Evolutionary conservation across 176 grass and related monocot species (phyloP).

Genomic region (Avena insularis): DNA sequence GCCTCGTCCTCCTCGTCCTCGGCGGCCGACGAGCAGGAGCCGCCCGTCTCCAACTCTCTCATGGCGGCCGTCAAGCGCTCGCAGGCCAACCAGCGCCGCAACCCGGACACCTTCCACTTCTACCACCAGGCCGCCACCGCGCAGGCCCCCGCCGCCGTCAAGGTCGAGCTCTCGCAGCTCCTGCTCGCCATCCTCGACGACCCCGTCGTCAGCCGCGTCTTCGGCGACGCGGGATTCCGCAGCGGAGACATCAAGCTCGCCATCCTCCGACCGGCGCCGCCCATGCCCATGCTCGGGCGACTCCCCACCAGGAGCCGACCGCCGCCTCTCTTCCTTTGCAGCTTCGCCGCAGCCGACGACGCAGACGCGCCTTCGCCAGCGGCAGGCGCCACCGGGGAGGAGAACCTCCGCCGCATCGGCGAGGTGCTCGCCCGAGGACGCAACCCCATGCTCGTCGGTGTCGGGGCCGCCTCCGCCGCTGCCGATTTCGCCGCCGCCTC

Average conservation of each 20-base stretch:
- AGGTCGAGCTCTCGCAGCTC: slow-evolving; percentile 85
- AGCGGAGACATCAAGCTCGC: slow-evolving; percentile 90
- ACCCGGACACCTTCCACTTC: slow-evolving; percentile 79
- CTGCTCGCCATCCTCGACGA: slow-evolving; percentile 87
- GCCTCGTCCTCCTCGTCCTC: neutral
- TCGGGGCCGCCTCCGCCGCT: slow-evolving; percentile 67
- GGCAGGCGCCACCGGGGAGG: slow-evolving; percentile 42
- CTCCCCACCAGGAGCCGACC: slow-evolving; percentile 51
- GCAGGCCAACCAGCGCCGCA: slow-evolving; percentile 81
- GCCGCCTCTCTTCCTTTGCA: slow-evolving; percentile 86
- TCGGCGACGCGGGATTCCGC: slow-evolving; percentile 77
- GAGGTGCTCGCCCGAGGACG: slow-evolving; percentile 68
- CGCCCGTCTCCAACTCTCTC: slow-evolving; percentile 82
- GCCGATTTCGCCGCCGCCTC: slow-evolving; percentile 56
- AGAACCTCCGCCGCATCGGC: slow-evolving; percentile 62
- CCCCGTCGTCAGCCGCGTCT: slow-evolving; percentile 90
- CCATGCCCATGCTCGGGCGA: slow-evolving; percentile 48
- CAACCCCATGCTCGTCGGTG: slow-evolving; percentile 92
- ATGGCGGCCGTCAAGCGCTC: slow-evolving; percentile 94
- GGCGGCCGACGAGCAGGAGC: slow-evolving; percentile 10
- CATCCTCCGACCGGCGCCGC: slow-evolving; percentile 73
- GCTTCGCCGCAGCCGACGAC: slow-evolving; percentile 65
- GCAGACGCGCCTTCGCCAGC: slow-evolving; percentile 58
- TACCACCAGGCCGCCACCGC: slow-evolving; percentile 56
- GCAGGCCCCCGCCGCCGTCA: slow-evolving; percentile 59